Base-by-base conservation (phyloP, 805 yeast species). In the Candida adriatica region DNA sequence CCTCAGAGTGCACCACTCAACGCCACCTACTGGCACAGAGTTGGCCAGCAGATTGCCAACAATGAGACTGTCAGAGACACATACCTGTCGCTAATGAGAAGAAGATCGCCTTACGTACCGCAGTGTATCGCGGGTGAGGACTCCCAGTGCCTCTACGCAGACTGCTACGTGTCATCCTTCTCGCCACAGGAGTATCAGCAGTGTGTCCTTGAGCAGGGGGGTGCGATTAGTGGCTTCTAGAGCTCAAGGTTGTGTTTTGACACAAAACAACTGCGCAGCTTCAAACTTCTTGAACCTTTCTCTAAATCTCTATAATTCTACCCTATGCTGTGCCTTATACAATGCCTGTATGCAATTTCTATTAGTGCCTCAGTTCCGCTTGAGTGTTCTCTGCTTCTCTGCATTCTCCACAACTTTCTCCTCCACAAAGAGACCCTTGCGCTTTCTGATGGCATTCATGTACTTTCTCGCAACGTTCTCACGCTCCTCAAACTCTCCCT, bases 321-420 rank as follows among this genome's bases (percentile, higher is more conserved):
- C n/a, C n/a, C n/a, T n/a, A n/a, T n/a, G n/a, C n/a, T n/a, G n/a
- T n/a, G n/a, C n/a, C n/a, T n/a, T n/a, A n/a, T n/a, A n/a, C n/a
- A n/a, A n/a, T n/a, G n/a, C n/a, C n/a, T n/a, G n/a, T n/a, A n/a
- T n/a, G n/a, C n/a, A n/a, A n/a, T n/a, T n/a, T n/a, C n/a, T n/a
- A 19, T 11, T 8, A 19, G 22, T 8, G 11, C 8, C 22, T 30
- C 27, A 79, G 48, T 79, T 83, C 53, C 68, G 79, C 61, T 81
- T 84, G 60, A 88, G 57, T 0, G 90, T 88, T 55, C 96, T 71
- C 59, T 92, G 97, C 56, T 88, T 86, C 55, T 92, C 97, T 1
- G 97, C 96, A 51, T 81, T 83, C 52, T 84, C 73, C 15, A 92
- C 82, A 26, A 92, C 82, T 58, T 88, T 88, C 50, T 86, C 94